phyloP scores from a whole-genome alignment of 2,329 filamentous ascomycete species.

The Fusarium aywerte region DNA sequence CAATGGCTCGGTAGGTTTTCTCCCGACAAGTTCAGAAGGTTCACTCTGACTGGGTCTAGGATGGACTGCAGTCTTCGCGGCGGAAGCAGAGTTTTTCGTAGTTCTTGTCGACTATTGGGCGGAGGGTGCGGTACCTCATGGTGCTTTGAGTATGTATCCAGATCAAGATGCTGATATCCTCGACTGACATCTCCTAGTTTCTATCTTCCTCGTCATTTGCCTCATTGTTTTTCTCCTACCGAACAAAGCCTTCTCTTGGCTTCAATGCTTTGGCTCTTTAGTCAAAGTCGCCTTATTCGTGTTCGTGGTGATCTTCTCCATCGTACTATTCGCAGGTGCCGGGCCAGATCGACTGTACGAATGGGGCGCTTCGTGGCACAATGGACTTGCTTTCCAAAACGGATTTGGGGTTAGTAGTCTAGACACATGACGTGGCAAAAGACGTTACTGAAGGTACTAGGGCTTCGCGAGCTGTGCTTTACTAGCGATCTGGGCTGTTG shows the following conservation, averaged over 20 bases:
- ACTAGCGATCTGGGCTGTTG: slow-evolving; percentile 37
- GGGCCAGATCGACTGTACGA: slow-evolving; percentile 19
- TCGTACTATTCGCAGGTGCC: slow-evolving; percentile 24
- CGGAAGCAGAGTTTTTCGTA: slow-evolving; percentile 32
- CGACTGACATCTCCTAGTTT: not conserved
- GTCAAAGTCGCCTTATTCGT: slow-evolving; percentile 35
- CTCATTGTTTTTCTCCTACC: slow-evolving; percentile 33
- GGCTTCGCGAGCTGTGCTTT: slow-evolving; percentile 37
- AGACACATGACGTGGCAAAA: rapidly evolving
- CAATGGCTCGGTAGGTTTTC: slow-evolving; percentile 35
- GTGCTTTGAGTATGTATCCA: slow-evolving; percentile 3
- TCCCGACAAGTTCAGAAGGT: not conserved
- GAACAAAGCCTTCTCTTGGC: slow-evolving; percentile 31
- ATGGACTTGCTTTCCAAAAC: slow-evolving; percentile 29
- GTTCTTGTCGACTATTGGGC: slow-evolving; percentile 27
- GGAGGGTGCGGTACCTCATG: slow-evolving; percentile 20
- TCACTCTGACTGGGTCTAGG: slow-evolving; percentile 9
- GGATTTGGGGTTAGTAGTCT: slow-evolving; percentile 22
- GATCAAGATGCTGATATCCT: not conserved
- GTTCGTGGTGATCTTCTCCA: slow-evolving; percentile 26
- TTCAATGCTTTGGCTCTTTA: slow-evolving; percentile 33
- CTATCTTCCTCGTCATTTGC: slow-evolving; percentile 21
- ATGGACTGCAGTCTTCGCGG: slow-evolving; percentile 33
- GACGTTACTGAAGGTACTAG: not conserved
- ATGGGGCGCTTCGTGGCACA: slow-evolving; percentile 19